Percentiles rank a stretch among this genome's conserved stretches.
phyloP scores from a whole-genome alignment of 108 stramenopile species.

The Cyclostephanos invisitatus region DNA sequence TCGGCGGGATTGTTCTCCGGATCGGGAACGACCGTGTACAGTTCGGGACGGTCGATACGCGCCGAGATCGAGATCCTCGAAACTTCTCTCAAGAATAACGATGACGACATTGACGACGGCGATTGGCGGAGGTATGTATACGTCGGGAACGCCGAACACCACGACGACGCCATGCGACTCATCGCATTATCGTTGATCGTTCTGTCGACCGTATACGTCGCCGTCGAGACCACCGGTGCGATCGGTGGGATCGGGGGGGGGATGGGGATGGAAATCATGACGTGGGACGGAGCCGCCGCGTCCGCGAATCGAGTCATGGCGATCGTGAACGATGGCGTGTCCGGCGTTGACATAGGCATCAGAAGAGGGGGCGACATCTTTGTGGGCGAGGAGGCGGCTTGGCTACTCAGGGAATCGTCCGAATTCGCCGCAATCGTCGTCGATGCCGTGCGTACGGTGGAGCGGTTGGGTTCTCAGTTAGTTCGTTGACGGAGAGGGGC shows the following conservation, averaged over 20 bases:
- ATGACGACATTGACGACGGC: not conserved
- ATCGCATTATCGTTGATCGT: constrained; percentile 10
- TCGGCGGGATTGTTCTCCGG: constrained; percentile 40
- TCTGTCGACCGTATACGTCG: constrained; percentile 4
- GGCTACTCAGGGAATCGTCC: constrained; percentile 23
- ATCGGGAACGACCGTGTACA: constrained; percentile 32
- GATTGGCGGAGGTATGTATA: not conserved
- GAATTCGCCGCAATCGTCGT: constrained; percentile 4
- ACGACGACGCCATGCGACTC: constrained; percentile 11
- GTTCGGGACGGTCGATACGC: constrained; percentile 33
- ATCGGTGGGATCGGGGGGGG: constrained; percentile 11
- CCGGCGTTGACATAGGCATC: constrained; percentile 17
- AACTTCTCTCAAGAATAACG: constrained; percentile 17
- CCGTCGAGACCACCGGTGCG: too few relatives aligned
- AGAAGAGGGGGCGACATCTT: constrained; percentile 19
- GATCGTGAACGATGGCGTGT: constrained; percentile 17
- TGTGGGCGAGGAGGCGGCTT: constrained; percentile 30
- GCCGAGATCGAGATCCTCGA: constrained; percentile 36
- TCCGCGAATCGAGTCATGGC: constrained; percentile 8
- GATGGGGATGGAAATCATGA: not conserved
- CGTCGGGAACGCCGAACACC: constrained; percentile 10
- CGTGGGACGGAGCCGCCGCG: constrained; percentile 16
- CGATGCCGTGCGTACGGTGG: constrained; percentile 30
- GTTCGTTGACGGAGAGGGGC: not conserved
- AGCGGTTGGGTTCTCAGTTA: constrained; percentile 18